Base-by-base conservation (phyloP, 2,329 filamentous ascomycete genomes). In the Aspergillus sp. region DNA sequence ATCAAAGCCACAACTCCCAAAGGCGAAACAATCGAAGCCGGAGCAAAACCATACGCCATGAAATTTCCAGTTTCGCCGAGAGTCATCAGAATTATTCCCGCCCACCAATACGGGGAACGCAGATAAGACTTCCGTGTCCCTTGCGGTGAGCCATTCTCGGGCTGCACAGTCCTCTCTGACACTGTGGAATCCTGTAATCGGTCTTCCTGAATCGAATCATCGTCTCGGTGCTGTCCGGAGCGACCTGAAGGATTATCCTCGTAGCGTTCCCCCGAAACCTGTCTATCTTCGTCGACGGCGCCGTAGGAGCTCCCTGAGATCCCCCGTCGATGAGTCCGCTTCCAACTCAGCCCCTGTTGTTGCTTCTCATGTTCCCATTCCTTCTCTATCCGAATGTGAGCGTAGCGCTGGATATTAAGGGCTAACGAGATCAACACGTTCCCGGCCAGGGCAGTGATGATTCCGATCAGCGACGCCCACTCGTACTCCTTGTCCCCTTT, bases 61-160 rank as follows among this genome's bases (percentile, higher is more conserved):
- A 99, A 99, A 73, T 99, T 99, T 52, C 95, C 95, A 70, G 90
- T 89, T 78, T 99, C 95, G 57, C 95, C 95, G 23, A 96, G 79
- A 0, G 88, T 91, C 85, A 99, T 99, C 59, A 99, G 82, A 15
- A 96, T 84, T 64, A 98, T 93, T 19, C 95, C 95, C 33, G 88
- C 78, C 95, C 95, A 99, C 95, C 95, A 99, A 71, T 95, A 97
- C 1, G 92, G 91, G 37, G 92, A 96, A 63, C 86, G 87, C 59
- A 99, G 84, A 74, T 99, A 99, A 6, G 86, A 89, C 57, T 88
- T 87, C 31, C 87, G 79, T 60, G 81, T 79, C 37, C 70, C 73
- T 2, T 72, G 68, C 3, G 66, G 68, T 6, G 75, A 71, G 19
- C 70, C 70, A 53, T 77, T 77, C 4, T 69, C 72, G 1, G 74